Conservation (phyloP, 768 basidiomycete species). For the Naematelia aurantialba region DNA sequence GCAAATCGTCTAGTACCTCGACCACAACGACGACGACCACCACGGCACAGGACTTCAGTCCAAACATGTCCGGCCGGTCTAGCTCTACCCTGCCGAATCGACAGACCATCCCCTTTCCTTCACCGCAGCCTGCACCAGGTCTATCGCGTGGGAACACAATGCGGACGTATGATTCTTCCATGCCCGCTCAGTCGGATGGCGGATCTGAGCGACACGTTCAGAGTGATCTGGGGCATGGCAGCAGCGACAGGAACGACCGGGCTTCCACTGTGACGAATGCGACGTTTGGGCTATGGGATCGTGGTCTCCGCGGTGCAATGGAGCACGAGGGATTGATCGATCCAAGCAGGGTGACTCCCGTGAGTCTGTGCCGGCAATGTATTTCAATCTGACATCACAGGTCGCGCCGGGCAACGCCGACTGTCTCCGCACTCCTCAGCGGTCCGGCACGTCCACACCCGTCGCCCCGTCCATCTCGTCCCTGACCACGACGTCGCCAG, state of each 20-base stretch:
- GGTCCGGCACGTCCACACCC: not conserved
- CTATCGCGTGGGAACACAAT: not conserved
- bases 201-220: constrained; percentile 4
- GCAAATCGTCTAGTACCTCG: constrained; percentile 22
- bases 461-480: not conserved
- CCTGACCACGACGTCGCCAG: not conserved
- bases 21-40: constrained; percentile 26
- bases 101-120: constrained; percentile 23
- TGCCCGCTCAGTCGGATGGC: not conserved
- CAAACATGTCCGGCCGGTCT: constrained; percentile 8
- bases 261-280: constrained; percentile 21
- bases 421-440: not conserved
- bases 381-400: no score
- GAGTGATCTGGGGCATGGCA: constrained; percentile 25
- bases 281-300: constrained; percentile 35
- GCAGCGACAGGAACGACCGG: constrained; percentile 2
- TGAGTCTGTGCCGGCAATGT: not conserved
- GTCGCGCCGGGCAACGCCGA: not conserved
- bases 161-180: not conserved
- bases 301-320: constrained; percentile 13
- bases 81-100: constrained; percentile 27
- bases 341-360: not conserved
- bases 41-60: constrained; percentile 25
- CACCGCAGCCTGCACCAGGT: constrained; percentile 14
- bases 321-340: not conserved